Evolutionary conservation across 2,329 filamentous ascomycete species (phyloP), one percentile per base, ranked within the genome.

Genomic region (Tolypocladium ovalisporum): DNA sequence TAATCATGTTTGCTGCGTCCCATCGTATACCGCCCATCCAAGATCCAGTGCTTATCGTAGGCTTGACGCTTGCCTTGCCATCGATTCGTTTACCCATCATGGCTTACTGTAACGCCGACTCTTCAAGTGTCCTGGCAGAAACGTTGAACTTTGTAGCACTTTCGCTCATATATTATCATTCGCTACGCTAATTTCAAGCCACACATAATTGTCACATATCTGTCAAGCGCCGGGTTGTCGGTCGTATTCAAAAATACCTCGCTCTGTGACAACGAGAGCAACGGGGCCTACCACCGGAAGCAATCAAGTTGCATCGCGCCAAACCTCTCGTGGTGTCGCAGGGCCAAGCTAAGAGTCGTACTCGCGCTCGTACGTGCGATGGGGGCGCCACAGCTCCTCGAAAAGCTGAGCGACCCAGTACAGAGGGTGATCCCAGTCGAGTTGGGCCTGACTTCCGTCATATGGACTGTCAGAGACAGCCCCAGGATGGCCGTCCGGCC

Each of bases 331-430:
- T 8, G 8, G 19, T 4, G 27, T n/a, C 3, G 17, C 2, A 52
- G 49, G 35, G 37, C 29, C 35, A 17, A 36, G n/a, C 24, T 22
- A 36, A n/a, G n/a, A 22, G 37, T 52, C 49, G 42, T 57, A 42
- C 53, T 70, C 68, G 13, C 63, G 58, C 40, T 65, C 60, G 54
- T 71, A 71, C 0, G 66, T 71, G 0, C 63, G 60, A 57, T 68
- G 68, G 7, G 73, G 65, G 6, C 57, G 55, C 77, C 77, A 79
- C 5, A 67, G 59, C 1, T 69, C 63, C 54, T 75, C 71, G 49
- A 78, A 77, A 68, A 79, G 75, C 56, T 77, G 75, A 9, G 73
- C 71, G 12, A 76, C 68, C 65, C 78, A 79, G 60, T 74, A 76
- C 1, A 75, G 63, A 8, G 76, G 70, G 22, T 76, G 65, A 22